Conservation (phyloP, 768 basidiomycete species). For the Termitomyces sp. region DNA sequence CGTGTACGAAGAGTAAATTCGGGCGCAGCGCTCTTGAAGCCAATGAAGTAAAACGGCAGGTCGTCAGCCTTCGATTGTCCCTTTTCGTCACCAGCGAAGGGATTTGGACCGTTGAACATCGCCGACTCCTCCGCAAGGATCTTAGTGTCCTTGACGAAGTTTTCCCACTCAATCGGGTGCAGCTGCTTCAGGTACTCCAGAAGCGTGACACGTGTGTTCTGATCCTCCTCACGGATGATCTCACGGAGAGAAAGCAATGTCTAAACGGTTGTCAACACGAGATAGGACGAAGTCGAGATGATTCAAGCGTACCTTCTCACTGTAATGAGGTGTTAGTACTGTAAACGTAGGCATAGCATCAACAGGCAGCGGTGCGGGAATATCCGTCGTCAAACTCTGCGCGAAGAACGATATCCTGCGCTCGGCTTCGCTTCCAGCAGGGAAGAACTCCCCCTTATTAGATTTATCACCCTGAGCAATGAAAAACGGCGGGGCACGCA, state of each 20-base stretch:
- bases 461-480: slow-evolving; percentile 91
- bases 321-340: slow-evolving; percentile 96
- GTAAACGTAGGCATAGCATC: slow-evolving; percentile 99
- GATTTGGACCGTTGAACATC: slow-evolving; percentile 75
- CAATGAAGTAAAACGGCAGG: slow-evolving; percentile 96
- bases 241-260: slow-evolving; percentile 94
- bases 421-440: slow-evolving; percentile 90
- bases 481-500: slow-evolving; percentile 97
- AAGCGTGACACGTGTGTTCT: slow-evolving; percentile 94
- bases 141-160: slow-evolving; percentile 99
- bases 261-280: slow-evolving; percentile 29
- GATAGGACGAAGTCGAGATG: background rate
- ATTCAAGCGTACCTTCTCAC: slow-evolving; percentile 72
- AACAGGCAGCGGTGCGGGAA: slow-evolving; percentile 91
- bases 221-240: slow-evolving; percentile 98
- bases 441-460: slow-evolving; percentile 85
- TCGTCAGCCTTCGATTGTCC: slow-evolving; percentile 82
- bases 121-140: slow-evolving; percentile 96
- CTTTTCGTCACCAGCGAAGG: slow-evolving; percentile 74
- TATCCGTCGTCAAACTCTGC: slow-evolving; percentile 92
- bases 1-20: slow-evolving; percentile 98
- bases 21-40: slow-evolving; percentile 97
- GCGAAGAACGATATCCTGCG: slow-evolving; percentile 99
- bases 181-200: slow-evolving; percentile 98
- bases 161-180: slow-evolving; percentile 98